Evolutionary conservation across 208 protist species (phyloP).

Genomic region (Trypanosomatidae sp.): DNA sequence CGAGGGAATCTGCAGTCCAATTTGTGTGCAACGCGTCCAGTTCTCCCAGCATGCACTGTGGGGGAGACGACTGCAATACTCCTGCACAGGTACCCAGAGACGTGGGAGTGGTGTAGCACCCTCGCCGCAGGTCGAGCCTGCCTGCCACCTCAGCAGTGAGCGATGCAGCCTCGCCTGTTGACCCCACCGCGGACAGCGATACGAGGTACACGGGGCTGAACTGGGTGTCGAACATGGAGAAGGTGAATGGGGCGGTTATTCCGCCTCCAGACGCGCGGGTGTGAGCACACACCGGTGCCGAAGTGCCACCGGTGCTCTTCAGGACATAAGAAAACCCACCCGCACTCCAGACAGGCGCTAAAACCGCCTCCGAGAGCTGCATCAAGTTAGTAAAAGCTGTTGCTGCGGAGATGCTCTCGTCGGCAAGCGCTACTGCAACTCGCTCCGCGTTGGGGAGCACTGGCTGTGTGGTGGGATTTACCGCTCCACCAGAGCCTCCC

Average conservation of each 20-base stretch:
- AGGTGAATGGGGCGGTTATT: constrained; percentile 17
- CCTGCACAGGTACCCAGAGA: not conserved
- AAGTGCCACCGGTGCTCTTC: not conserved
- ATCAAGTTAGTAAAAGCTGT: constrained; percentile 1
- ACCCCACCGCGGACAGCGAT: not conserved
- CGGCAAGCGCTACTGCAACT: not conserved
- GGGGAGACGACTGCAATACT: constrained; percentile 4
- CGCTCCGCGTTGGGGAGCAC: not conserved
- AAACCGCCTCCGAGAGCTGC: constrained; percentile 24
- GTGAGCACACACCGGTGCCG: constrained; percentile 16
- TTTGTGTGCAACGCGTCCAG: constrained; percentile 8
- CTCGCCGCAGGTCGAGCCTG: constrained; percentile 9
- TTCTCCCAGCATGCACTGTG: constrained; percentile 10
- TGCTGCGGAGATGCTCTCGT: not conserved
- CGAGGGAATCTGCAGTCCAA: constrained; percentile 18
- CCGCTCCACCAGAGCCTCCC: not conserved
- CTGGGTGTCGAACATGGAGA: constrained; percentile 25
- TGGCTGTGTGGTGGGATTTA: not conserved
- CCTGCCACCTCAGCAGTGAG: constrained; percentile 1
- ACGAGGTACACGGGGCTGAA: constrained; percentile 22
- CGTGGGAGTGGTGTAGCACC: constrained; percentile 9
- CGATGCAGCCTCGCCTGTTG: not conserved
- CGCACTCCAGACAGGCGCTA: constrained; percentile 24
- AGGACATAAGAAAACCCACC: constrained; percentile 20
- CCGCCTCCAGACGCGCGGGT: constrained; percentile 8